A percentile compares a stretch with the other conserved stretches of the same genome.
Conservation (phyloP, 2,329 filamentous ascomycete genomes). For the Xylaria sp. region DNA sequence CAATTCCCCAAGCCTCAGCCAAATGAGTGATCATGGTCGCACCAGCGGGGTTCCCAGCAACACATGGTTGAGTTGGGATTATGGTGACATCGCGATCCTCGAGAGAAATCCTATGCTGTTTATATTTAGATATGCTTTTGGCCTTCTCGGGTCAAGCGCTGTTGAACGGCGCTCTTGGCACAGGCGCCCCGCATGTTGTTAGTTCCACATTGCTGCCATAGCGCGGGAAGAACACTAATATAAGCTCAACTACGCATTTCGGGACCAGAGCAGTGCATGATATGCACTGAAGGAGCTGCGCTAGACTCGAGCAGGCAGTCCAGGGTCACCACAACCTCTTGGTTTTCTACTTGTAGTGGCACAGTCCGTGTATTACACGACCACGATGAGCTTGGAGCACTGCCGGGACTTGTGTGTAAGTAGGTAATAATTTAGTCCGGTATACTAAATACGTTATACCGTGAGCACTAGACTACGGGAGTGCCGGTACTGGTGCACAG, state of each 20-base stretch:
- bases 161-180: background rate
- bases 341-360: slow-evolving; percentile 5
- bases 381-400: background rate
- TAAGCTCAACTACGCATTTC: background rate
- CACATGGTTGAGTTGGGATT: slow-evolving; percentile 14
- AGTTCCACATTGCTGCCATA: slow-evolving; percentile 3
- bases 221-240: background rate
- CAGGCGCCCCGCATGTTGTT: slow-evolving; percentile 8
- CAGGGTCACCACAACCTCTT: background rate
- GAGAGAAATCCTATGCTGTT: slow-evolving; percentile 24
- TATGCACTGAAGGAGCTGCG: slow-evolving; percentile 3
- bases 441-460: too few species aligned
- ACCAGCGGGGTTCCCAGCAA: background rate
- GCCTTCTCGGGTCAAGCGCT: background rate
- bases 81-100: slow-evolving; percentile 23
- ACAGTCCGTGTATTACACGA: background rate
- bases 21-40: slow-evolving; percentile 13
- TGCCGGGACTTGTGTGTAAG: background rate
- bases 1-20: background rate
- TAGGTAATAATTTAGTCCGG: slow-evolving; percentile 3
- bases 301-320: slow-evolving; percentile 10
- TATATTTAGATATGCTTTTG: slow-evolving; percentile 26
- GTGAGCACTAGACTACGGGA: background rate
- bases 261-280: background rate
- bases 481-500: too few species aligned